phyloP scores from a whole-genome alignment of 2,329 filamentous ascomycete species.

The Pleurostoma richardsiae region DNA sequence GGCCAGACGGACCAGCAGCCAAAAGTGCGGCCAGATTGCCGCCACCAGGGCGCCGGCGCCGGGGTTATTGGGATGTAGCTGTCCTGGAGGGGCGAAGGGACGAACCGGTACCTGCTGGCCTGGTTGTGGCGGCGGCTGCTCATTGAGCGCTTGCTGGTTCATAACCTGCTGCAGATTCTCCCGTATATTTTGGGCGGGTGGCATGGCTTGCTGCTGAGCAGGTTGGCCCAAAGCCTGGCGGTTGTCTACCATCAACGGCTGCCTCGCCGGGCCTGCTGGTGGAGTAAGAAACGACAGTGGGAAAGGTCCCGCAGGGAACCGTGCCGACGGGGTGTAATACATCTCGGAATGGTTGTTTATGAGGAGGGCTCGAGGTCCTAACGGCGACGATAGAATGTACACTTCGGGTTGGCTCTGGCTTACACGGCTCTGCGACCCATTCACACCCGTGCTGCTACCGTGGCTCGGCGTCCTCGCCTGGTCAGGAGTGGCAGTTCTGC shows the following conservation, averaged over 20 bases:
- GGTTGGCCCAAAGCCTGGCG: not conserved
- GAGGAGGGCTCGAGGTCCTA: conserved; percentile 53
- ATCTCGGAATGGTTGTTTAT: conserved; percentile 45
- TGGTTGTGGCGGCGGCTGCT: conserved; percentile 16
- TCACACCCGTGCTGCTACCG: conserved; percentile 16
- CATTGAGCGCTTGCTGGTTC: too few species aligned
- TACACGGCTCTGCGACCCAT: conserved; percentile 9
- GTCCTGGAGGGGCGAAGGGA: not conserved
- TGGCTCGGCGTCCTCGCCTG: conserved; percentile 25
- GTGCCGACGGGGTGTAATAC: conserved; percentile 35
- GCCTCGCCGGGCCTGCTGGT: not conserved
- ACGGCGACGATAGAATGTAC: conserved; percentile 56
- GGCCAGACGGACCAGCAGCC: conserved; percentile 53
- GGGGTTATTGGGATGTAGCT: conserved; percentile 32
- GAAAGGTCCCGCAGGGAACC: not conserved
- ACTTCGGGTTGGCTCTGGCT: conserved; percentile 38
- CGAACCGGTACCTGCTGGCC: conserved; percentile 10
- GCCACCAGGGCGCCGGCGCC: conserved; percentile 30
- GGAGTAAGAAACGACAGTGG: conserved; percentile 7
- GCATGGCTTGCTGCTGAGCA: conserved; percentile 7
- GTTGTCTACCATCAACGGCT: conserved; percentile 13
- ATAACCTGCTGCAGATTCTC: conserved; percentile 9
- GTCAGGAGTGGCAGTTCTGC: conserved; percentile 44
- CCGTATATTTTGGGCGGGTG: too few species aligned
- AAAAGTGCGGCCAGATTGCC: conserved; percentile 55